Evolutionary conservation across 306 rosid species (phyloP), one percentile per base, ranked within the genome.

Genomic region (Gillenia trifoliata): DNA sequence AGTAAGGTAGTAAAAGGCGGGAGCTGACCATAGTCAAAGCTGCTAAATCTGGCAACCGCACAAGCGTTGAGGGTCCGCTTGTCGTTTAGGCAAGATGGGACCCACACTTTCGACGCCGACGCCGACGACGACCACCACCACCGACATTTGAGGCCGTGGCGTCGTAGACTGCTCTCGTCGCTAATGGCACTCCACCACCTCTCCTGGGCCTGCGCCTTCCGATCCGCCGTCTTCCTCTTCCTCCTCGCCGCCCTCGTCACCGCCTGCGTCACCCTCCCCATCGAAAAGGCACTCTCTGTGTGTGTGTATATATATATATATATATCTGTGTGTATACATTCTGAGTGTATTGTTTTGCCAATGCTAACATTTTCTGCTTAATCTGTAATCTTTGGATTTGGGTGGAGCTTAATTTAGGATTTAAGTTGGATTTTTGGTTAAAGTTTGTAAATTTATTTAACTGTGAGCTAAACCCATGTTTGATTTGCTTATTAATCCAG

Each of bases 261-360:
- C 76, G 90, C 88, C 50, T 82, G 79, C 78, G 66, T 73, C 62
- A 77, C 76, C 49, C 84, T 87, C 40, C 91, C 88, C 30, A 40
- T 85, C 40, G 89, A 84, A 60, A 82, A 87, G 91, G 88, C 62
- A 54, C 30, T 19, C 17, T 16, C 73, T 31, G 41, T 8, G 11
- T 36, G 19, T 38, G 4, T 47, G 0, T 47, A 0, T 45, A 0
- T 43, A 2, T 43, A 16, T 15, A 1, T 16, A 17, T 49, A 1
- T 49, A 2, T 52, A 2, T 50, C 0, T 43, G 11, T 36, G 10
- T 36, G 2, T 36, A 36, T 36, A 36, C 11, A 36, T 38, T 38
- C 41, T 38, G 3, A 38, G 41, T 38, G 40, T 8, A 11, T 38
- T 38, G 3, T 38, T 38, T 38, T 38, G 41, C 41, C 41, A 8